A percentile compares a stretch with the other conserved stretches of the same genome.
Conservation (phyloP, 2,329 filamentous ascomycete genomes). For the Mollisiaceae sp. region DNA sequence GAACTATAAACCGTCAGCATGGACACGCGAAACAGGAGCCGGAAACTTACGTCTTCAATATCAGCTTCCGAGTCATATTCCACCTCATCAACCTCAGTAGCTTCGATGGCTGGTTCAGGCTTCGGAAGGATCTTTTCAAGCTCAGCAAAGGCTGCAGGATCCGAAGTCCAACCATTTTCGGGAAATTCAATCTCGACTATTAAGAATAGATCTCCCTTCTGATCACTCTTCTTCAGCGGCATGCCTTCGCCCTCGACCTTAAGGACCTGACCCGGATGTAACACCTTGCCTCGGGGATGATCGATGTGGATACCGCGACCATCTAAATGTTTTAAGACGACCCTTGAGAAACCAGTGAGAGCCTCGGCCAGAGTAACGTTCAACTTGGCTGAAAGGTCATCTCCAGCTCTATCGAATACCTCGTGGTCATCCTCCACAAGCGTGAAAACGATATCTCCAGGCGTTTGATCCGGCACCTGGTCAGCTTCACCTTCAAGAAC, state of each 20-base stretch:
- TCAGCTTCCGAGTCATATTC: constrained; percentile 83
- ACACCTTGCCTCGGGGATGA: constrained; percentile 79
- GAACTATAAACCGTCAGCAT: constrained; percentile 57
- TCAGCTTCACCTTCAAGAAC: constrained; percentile 93
- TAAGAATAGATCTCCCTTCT: constrained; percentile 86
- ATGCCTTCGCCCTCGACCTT: constrained; percentile 92
- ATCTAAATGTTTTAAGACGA: constrained; percentile 91
- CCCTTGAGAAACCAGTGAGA: constrained; percentile 85
- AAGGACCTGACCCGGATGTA: constrained; percentile 83
- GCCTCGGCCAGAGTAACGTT: constrained; percentile 83
- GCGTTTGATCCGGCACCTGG: constrained; percentile 84
- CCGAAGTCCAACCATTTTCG: constrained; percentile 79
- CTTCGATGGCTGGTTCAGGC: constrained; percentile 59
- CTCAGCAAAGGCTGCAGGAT: constrained; percentile 71
- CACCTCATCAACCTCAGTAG: constrained; percentile 82
- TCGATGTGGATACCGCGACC: constrained; percentile 85
- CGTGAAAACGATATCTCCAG: constrained; percentile 92
- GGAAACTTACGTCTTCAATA: constrained; percentile 71
- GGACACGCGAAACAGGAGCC: constrained; percentile 15
- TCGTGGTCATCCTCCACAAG: constrained; percentile 83
- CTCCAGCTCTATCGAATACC: constrained; percentile 79
- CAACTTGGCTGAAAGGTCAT: constrained; percentile 83
- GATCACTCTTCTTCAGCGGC: constrained; percentile 86
- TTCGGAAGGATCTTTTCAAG: constrained; percentile 77
- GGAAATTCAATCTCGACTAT: constrained; percentile 88